Base-by-base conservation (phyloP, 371 early-diverging fungal genomes). In the Mortierella sp. region DNA sequence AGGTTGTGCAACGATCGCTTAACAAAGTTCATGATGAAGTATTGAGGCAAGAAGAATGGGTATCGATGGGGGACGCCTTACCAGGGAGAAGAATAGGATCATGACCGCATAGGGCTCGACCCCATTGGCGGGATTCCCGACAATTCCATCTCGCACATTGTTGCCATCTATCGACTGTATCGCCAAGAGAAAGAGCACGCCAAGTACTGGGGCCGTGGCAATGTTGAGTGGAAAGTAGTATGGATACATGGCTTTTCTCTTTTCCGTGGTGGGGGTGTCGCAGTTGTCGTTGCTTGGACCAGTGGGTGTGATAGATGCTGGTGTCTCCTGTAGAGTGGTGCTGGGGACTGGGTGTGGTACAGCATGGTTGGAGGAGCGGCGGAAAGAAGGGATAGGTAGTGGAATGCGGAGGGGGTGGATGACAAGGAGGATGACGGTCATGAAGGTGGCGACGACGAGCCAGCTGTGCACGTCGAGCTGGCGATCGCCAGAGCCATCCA, bases 61-160 rank as follows among this genome's bases (percentile, higher is more conserved):
- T n/a, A n/a, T n/a, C n/a, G n/a, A n/a, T n/a, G n/a, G n/a, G n/a
- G n/a, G n/a, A n/a, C n/a, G n/a, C n/a, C 79, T 59, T 81, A 85
- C 91, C 82, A 92, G 80, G 1, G 91, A 86, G 69, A 90, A 89
- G 45, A 92, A 86, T 13, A 94, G 81, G n/a, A 92, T 84, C 62
- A 92, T 79, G 8, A 92, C 86, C 7, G 91, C 85, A 74, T 91
- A 93, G 0, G 93, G 94, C 67, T 91, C 80, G n/a, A 94, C 85
- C 0, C 76, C 76, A 49, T 60, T 74, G 24, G 84, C 86, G 10
- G 82, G 72, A 16, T 82, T 77, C 12, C 93, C 93, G 4, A 90
- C 65, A 57, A 92, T 82, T 0, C 93, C 92, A 47, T 80, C 71
- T 13, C 63, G 63, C 14, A 94, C 80, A 25, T 84, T 87, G 13